Evolutionary conservation across 2,329 filamentous ascomycete species (phyloP).

Genomic region (Microcyclospora tardicrescens): DNA sequence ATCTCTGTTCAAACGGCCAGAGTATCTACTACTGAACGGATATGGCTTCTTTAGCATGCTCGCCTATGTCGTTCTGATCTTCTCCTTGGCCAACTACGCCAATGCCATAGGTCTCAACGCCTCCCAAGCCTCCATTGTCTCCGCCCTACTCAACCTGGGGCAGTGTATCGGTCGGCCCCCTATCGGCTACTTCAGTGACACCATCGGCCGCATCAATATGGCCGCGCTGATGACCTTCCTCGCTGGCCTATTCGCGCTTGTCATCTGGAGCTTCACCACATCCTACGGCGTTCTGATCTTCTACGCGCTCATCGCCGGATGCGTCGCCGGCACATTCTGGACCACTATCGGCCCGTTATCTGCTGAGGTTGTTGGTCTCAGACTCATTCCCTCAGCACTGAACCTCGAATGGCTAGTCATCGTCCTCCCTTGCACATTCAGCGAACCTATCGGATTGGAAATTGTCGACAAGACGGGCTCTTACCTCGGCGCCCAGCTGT

Average conservation of each 20-base stretch:
- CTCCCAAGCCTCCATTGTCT: slow-evolving; percentile 55
- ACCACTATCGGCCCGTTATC: slow-evolving; percentile 52
- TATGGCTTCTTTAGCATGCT: slow-evolving; percentile 63
- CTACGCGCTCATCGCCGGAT: slow-evolving; percentile 54
- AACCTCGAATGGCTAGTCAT: slow-evolving; percentile 61
- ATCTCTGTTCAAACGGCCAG: slow-evolving; percentile 44
- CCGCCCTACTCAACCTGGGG: slow-evolving; percentile 58
- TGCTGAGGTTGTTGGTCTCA: slow-evolving; percentile 61
- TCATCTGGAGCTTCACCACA: slow-evolving; percentile 61
- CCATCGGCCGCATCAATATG: slow-evolving; percentile 60
- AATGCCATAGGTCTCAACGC: slow-evolving; percentile 52
- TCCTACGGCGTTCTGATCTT: slow-evolving; percentile 56
- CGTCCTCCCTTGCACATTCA: slow-evolving; percentile 55
- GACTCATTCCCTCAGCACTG: slow-evolving; percentile 53
- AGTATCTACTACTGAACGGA: slow-evolving; percentile 51
- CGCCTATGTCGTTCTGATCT: slow-evolving; percentile 64
- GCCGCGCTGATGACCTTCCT: slow-evolving; percentile 51
- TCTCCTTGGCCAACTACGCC: slow-evolving; percentile 62
- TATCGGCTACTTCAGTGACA: slow-evolving; percentile 61
- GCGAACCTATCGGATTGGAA: slow-evolving; percentile 43
- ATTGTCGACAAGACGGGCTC: slow-evolving; percentile 36
- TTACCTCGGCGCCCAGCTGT: slow-evolving; percentile 48
- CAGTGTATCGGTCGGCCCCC: slow-evolving; percentile 56
- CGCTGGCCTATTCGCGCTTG: slow-evolving; percentile 51
- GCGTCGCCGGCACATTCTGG: slow-evolving; percentile 58